phyloP scores from a whole-genome alignment of 2,329 filamentous ascomycete species.

The Aspergillus jensenii region DNA sequence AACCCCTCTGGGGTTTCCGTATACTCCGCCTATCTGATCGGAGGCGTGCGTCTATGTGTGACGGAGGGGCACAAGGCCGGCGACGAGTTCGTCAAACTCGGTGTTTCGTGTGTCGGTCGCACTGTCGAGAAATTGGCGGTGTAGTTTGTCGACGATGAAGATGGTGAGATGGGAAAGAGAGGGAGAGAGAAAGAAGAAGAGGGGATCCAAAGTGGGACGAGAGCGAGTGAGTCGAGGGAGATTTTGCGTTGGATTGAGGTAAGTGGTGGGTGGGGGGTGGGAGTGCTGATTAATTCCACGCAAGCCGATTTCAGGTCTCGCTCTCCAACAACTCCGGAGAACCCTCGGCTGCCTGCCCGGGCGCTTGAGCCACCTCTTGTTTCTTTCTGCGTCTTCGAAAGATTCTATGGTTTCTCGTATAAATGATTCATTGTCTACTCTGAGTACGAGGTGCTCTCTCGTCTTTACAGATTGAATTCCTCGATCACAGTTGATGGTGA shows the following conservation, averaged over 20 bases:
- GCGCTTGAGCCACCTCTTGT: neutral
- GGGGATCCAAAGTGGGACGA: conserved; percentile 8
- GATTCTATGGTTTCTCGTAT: neutral
- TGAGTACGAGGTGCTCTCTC: neutral
- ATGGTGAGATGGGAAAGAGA: neutral
- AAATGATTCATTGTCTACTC: neutral
- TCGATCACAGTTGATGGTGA: neutral
- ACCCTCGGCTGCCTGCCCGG: neutral
- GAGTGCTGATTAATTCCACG: neutral
- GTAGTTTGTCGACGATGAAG: neutral
- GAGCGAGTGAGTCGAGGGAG: conserved; percentile 10
- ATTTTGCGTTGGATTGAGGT: conserved; percentile 10
- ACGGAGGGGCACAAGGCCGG: conserved; percentile 1
- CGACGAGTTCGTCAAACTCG: neutral
- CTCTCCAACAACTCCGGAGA: neutral
- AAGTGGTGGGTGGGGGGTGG: neutral
- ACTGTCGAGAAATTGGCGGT: neutral
- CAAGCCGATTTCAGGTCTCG: neutral
- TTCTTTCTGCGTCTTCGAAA: neutral
- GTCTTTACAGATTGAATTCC: neutral
- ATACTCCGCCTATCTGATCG: neutral
- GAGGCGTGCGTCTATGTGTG: neutral
- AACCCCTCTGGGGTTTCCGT: neutral
- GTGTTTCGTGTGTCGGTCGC: neutral
- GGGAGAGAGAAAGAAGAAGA: neutral